Base-by-base conservation (phyloP, 2,329 filamentous ascomycete species). In the Dichotomopilus funicola region DNA sequence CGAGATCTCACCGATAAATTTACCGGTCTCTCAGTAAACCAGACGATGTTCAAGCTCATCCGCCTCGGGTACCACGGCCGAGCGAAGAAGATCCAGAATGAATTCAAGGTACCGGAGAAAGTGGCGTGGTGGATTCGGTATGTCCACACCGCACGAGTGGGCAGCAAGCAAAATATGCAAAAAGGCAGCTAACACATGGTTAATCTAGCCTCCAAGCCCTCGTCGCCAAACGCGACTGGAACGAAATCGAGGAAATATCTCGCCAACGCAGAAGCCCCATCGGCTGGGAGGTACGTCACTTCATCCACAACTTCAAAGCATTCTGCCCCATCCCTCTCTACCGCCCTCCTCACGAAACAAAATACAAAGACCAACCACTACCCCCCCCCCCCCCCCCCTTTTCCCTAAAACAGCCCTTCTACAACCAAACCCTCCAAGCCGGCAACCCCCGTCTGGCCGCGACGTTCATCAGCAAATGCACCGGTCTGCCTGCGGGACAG, bases 51-150 rank as follows among this genome's bases (percentile, higher is more conserved):
- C 73, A 89, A 91, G 68, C 79, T 99, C 51, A 86, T 96, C 61
- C 81, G 85, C 50, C 79, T 88, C 9, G 90, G 91, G 2, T 91
- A 95, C 68, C 80, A 86, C 53, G 91, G 91, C 64, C 82, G 91
- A 58, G 91, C 91, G 27, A 88, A 87, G 71, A 96, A 92, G 72
- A 79, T 97, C 3, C 88, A 94, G 68, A 86, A 80, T 68, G 92
- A 97, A 63, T 99, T 99, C 75, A 95, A 91, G 66, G 86, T 99
- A 47, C 83, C 88, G 0, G 94, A 97, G 62, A 95, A 91, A 71
- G 88, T 90, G 35, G 88, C 85, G 61, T 92, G 89, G 83, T 99
- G 92, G 90, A 81, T 84, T 57, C 75, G 82, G 80, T 83, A 70
- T 65, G 77, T 4, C 2, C 6, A 31, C 12, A 43, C 36, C 33